These are phyloP conservation scores for Penicillium hesseltinei DNA, from an alignment of 2,329 filamentous ascomycete species.

Conservation along the genomic window DNA sequence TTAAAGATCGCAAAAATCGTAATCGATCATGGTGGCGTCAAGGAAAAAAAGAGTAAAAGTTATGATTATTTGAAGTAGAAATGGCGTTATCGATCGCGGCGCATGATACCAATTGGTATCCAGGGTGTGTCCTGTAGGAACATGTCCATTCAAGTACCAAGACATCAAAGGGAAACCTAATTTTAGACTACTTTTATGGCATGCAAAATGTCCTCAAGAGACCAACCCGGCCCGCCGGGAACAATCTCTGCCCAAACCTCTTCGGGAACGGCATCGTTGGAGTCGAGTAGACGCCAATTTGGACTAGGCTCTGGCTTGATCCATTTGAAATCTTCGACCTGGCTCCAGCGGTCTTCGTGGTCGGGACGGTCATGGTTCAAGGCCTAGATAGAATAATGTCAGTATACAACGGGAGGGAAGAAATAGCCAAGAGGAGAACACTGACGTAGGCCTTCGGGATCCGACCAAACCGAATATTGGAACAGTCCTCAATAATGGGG, in stretches of 20 bases:
- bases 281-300: conserved; percentile 74
- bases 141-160: background rate
- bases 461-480: conserved; percentile 72
- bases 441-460: conserved; percentile 69
- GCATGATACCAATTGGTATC: background rate
- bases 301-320: conserved; percentile 81
- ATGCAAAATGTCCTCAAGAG: conserved; percentile 63
- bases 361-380: conserved; percentile 32
- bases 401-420: background rate
- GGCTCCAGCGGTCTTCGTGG: conserved; percentile 71
- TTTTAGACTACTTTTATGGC: conserved; percentile 32
- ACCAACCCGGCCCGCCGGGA: conserved; percentile 60
- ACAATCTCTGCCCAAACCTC: conserved; percentile 69
- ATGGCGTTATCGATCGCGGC: background rate
- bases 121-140: background rate
- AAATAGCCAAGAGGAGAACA: conserved; percentile 14
- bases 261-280: conserved; percentile 58
- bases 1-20: background rate
- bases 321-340: conserved; percentile 98
- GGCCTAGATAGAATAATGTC: conserved; percentile 22
- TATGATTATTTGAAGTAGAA: background rate
- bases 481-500: conserved; percentile 92
- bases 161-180: conserved; percentile 4
- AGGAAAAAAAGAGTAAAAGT: background rate
- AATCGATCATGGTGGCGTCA: background rate